Evolutionary conservation across 2,329 filamentous ascomycete species (phyloP).

Genomic region (Mycosphaerella sp.): DNA sequence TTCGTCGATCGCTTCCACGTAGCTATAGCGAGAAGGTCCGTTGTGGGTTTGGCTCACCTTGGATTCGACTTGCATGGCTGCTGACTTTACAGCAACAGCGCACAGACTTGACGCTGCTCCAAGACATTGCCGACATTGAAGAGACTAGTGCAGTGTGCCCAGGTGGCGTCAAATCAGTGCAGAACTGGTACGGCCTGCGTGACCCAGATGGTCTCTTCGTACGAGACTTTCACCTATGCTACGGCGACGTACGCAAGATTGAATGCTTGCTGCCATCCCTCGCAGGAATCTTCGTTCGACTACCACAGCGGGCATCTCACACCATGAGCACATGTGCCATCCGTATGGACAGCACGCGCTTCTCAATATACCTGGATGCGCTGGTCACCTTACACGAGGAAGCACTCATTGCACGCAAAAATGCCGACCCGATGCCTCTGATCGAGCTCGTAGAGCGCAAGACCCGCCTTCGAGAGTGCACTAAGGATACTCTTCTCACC

Average conservation of each 20-base stretch:
- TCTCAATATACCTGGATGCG: conserved; percentile 51
- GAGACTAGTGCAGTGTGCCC: conserved; percentile 53
- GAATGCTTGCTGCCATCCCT: conserved; percentile 69
- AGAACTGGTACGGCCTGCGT: conserved; percentile 69
- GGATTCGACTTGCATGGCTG: conserved; percentile 80
- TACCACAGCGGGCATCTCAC: conserved; percentile 43
- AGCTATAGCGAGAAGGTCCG: conserved; percentile 53
- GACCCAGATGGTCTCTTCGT: conserved; percentile 64
- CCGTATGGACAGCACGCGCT: conserved; percentile 54
- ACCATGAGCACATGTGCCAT: conserved; percentile 61
- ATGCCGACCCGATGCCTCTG: conserved; percentile 55
- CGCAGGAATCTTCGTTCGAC: conserved; percentile 55
- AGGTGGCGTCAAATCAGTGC: conserved; percentile 49
- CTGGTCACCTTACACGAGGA: conserved; percentile 50
- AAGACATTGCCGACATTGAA: conserved; percentile 60
- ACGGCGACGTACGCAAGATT: conserved; percentile 64
- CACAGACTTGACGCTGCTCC: conserved; percentile 62
- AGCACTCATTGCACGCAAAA: conserved; percentile 33
- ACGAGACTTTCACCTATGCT: conserved; percentile 68
- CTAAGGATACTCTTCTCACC: conserved; percentile 55
- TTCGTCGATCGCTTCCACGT: conserved; percentile 56
- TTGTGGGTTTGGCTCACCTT: conserved; percentile 76
- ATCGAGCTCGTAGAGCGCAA: conserved; percentile 58
- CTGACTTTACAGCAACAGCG: conserved; percentile 66
- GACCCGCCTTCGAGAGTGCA: conserved; percentile 56